Base-by-base conservation (phyloP, 495 filamentous ascomycete genomes). In the Poronia punctata region DNA sequence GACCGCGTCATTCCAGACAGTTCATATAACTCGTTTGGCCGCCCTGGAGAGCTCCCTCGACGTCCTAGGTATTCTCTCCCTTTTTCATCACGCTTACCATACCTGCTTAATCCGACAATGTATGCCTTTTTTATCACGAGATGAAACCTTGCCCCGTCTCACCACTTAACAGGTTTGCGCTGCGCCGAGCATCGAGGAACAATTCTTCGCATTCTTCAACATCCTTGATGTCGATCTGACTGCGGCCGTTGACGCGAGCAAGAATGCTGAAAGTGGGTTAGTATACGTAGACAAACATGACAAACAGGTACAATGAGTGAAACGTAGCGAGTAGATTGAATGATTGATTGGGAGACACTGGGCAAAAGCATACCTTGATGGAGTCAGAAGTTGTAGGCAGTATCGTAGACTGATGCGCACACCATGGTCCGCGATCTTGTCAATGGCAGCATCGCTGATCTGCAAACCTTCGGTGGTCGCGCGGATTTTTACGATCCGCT, bases 321-420 rank as follows among this genome's bases (percentile, higher is more conserved):
- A n/a, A n/a, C n/a, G n/a, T n/a, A n/a, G n/a, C n/a, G n/a, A n/a
- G n/a, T n/a, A n/a, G n/a, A n/a, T n/a, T n/a, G n/a, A n/a, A n/a
- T n/a, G n/a, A n/a, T n/a, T n/a, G n/a, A n/a, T n/a, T n/a, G n/a
- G n/a, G n/a, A n/a, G n/a, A n/a, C n/a, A n/a, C n/a, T 21, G 34
- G 30, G 40, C 21, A 47, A n/a, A n/a, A 33, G 66, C 59, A 43
- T 59, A 71, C 69, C 69, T 73, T 39, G 92, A 84, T 2, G 92
- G 89, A n/a, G 88, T 83, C 51, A 98, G 68, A 44, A 98, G 64
- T 61, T 96, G 92, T 56, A 96, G 65, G 35, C 88, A 88, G 68
- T 98, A 97, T 55, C 92, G 71, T 58, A 98, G 64, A 60, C 85
- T 92, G 46, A 94, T 86, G 49, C 81, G 79, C 51, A 82, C 84